phyloP scores from a whole-genome alignment of 305 asterid species.

The Fraxinus latifolia region DNA sequence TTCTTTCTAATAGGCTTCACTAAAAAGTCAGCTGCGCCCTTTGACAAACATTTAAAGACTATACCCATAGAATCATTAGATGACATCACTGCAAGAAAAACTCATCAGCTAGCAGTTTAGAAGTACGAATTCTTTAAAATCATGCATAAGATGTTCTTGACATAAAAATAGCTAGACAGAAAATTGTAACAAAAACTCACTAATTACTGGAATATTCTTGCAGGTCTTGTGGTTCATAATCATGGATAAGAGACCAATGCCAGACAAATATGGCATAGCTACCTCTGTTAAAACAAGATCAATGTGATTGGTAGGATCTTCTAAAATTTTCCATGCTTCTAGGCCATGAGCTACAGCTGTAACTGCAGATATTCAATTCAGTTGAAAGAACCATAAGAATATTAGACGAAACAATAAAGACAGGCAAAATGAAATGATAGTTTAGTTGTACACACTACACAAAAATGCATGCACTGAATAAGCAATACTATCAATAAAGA shows the following conservation, averaged over 20 bases:
- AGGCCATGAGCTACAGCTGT: constrained; percentile 69
- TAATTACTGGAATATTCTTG: constrained; percentile 79
- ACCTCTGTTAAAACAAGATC: constrained; percentile 86
- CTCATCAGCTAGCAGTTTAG: constrained; percentile 4
- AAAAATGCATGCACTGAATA: not conserved
- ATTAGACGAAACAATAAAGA: not conserved
- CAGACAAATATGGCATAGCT: constrained; percentile 76
- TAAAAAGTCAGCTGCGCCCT: constrained; percentile 88
- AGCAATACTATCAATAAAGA: not conserved
- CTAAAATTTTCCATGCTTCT: constrained; percentile 86
- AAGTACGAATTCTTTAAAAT: not conserved
- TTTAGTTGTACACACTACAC: not conserved
- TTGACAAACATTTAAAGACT: constrained; percentile 82
- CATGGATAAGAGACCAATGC: constrained; percentile 75
- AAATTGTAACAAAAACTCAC: constrained; percentile 43
- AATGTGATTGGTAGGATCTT: constrained; percentile 63
- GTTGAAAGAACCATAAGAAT: not conserved
- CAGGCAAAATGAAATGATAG: not conserved
- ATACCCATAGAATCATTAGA: constrained; percentile 83
- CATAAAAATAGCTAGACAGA: not conserved
- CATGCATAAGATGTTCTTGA: not conserved
- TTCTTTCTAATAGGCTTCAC: constrained; percentile 88
- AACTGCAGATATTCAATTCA: constrained; percentile 42
- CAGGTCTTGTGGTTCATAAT: constrained; percentile 80
- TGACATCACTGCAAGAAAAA: constrained; percentile 82